These are phyloP conservation scores for Clarireedia hainanense DNA, from an alignment of 2,329 filamentous ascomycete species.

Conservation along the genomic window DNA sequence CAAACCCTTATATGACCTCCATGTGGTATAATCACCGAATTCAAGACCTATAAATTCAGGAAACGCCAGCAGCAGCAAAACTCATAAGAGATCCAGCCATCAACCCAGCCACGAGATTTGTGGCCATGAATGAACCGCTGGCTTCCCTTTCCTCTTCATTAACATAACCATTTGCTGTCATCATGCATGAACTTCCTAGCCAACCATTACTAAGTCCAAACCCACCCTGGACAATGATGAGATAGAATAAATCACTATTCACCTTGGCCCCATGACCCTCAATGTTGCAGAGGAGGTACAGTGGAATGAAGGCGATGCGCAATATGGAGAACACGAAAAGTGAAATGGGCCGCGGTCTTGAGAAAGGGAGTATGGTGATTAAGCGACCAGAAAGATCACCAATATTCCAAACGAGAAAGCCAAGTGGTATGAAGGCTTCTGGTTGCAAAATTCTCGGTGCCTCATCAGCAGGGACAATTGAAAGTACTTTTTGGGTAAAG, in stretches of 20 bases:
- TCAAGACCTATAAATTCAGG: background rate
- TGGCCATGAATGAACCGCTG: constrained; percentile 86
- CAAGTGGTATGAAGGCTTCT: constrained; percentile 78
- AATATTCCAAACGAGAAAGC: constrained; percentile 87
- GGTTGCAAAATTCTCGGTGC: constrained; percentile 58
- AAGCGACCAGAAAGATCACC: constrained; percentile 78
- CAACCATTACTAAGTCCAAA: constrained; percentile 87
- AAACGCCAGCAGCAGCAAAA: constrained; percentile 54
- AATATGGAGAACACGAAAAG: constrained; percentile 61
- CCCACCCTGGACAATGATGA: constrained; percentile 71
- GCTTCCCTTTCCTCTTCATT: constrained; percentile 77
- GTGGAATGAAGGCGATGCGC: constrained; percentile 65
- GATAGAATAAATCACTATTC: constrained; percentile 78
- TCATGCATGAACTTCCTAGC: constrained; percentile 83
- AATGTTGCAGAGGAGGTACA: constrained; percentile 89
- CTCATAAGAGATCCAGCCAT: constrained; percentile 82
- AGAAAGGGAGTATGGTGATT: constrained; percentile 48
- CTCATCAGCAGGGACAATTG: constrained; percentile 33
- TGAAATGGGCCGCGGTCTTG: constrained; percentile 54
- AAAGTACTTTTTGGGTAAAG: constrained; percentile 65
- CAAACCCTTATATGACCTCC: background rate
- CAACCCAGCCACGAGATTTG: constrained; percentile 80
- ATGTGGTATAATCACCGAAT: background rate
- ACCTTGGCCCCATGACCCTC: constrained; percentile 66
- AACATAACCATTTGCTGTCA: constrained; percentile 77